Conservation (phyloP, 2,329 filamentous ascomycete species). For the Penicillium sp. region DNA sequence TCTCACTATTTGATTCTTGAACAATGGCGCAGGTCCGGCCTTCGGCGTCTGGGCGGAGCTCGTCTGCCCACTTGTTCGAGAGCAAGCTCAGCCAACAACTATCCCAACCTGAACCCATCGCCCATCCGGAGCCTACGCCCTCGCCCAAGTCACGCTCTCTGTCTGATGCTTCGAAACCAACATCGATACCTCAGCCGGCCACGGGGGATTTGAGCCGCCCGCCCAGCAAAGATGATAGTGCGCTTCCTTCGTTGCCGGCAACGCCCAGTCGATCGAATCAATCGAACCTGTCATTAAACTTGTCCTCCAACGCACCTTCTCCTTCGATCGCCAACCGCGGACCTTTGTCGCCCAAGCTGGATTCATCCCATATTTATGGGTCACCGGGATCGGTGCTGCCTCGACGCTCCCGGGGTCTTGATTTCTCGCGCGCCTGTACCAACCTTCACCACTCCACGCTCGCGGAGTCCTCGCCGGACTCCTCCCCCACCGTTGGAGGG, state of each 20-base stretch:
- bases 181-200: conserved; percentile 60
- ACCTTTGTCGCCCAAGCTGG: conserved; percentile 81
- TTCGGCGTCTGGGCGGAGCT: conserved; percentile 20
- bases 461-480: conserved; percentile 85
- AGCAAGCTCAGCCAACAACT: conserved; percentile 41
- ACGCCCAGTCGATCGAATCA: conserved; percentile 69
- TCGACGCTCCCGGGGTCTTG: conserved; percentile 81
- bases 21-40: conserved; percentile 23
- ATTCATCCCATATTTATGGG: conserved; percentile 79
- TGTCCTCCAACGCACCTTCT: conserved; percentile 49
- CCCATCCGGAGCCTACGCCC: conserved; percentile 14
- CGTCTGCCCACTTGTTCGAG: conserved; percentile 27
- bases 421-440: conserved; percentile 90
- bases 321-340: conserved; percentile 56
- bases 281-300: conserved; percentile 67
- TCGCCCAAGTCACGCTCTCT: conserved; percentile 60
- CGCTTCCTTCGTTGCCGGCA: conserved; percentile 55
- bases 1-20: conserved; percentile 4
- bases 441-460: conserved; percentile 94
- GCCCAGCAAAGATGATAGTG: conserved; percentile 66
- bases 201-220: conserved; percentile 52
- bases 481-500: conserved; percentile 78
- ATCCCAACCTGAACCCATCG: conserved; percentile 24
- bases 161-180: conserved; percentile 62
- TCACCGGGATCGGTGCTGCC: conserved; percentile 86